A percentile compares a stretch with the other conserved stretches of the same genome.
These are phyloP conservation scores for Yamadazyma blattariae DNA, from an alignment of 1,139 yeast genomes.

Conservation along the genomic window DNA sequence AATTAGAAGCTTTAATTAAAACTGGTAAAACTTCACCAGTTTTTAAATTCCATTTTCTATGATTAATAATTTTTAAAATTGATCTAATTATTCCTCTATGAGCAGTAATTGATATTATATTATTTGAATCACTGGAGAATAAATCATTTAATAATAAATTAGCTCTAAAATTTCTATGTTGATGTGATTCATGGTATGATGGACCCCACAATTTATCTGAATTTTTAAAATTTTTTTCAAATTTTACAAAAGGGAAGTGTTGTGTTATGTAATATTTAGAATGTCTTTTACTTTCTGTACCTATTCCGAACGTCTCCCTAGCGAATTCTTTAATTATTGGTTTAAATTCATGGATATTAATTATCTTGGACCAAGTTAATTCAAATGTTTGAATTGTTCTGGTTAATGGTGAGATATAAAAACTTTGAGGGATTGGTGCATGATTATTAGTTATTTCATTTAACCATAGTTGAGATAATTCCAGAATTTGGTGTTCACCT, in stretches of 20 bases:
- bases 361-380: constrained; percentile 22
- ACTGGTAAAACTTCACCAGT: constrained; percentile 25
- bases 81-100: constrained; percentile 35
- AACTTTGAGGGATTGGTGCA: constrained; percentile 27
- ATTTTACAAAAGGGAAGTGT: constrained; percentile 23
- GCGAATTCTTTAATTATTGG: constrained; percentile 32
- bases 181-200: constrained; percentile 22
- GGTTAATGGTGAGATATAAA: constrained; percentile 34
- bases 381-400: constrained; percentile 35
- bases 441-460: constrained; percentile 15
- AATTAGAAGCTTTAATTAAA: constrained; percentile 13
- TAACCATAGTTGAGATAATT: constrained; percentile 18
- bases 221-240: constrained; percentile 28
- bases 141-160: constrained; percentile 27
- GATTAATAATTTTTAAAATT: constrained; percentile 25
- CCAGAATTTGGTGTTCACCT: constrained; percentile 22
- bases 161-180: constrained; percentile 28
- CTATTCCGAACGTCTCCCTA: constrained; percentile 38
- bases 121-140: constrained; percentile 23
- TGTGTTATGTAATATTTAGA: constrained; percentile 20
- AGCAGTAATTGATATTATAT: constrained; percentile 30
- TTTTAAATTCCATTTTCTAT: constrained; percentile 19
- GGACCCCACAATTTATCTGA: constrained; percentile 28
- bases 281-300: constrained; percentile 35
- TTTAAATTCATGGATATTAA: constrained; percentile 12